phyloP scores from a whole-genome alignment of 306 rosid genomes.

The Malus asiatica region DNA sequence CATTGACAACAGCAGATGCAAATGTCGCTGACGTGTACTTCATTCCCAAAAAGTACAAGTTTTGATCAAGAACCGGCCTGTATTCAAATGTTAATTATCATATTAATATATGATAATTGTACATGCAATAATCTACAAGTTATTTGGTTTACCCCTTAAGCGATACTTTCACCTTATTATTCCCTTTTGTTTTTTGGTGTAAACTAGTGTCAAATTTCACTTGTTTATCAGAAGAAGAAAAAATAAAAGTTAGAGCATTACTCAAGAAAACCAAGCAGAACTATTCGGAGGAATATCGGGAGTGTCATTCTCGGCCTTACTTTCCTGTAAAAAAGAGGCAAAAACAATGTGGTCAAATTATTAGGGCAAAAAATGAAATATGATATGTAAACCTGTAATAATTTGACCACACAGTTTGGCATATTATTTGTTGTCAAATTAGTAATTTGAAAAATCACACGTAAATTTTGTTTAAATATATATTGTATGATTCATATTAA shows the following conservation, averaged over 20 bases:
- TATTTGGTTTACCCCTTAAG: neutral
- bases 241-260: constrained; percentile 30
- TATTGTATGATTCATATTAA: neutral
- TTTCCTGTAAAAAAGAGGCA: constrained; percentile 42
- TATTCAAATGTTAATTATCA: constrained; percentile 2
- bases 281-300: constrained; percentile 64
- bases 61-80: constrained; percentile 99
- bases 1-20: constrained; percentile 66
- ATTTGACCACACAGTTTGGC: neutral
- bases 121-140: neutral
- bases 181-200: neutral
- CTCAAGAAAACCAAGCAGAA: constrained; percentile 87
- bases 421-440: neutral
- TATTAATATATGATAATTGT: neutral
- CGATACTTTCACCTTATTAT: neutral
- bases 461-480: neutral
- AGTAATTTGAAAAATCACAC: neutral
- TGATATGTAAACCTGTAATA: neutral
- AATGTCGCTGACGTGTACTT: constrained; percentile 87
- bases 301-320: constrained; percentile 91
- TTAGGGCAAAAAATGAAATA: neutral
- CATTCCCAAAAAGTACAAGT: constrained; percentile 85
- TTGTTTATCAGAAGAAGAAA: neutral
- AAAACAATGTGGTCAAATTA: neutral
- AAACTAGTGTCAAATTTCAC: neutral